Evolutionary conservation across 2,329 filamentous ascomycete species (phyloP).

Genomic region (Orbilia javanica): DNA sequence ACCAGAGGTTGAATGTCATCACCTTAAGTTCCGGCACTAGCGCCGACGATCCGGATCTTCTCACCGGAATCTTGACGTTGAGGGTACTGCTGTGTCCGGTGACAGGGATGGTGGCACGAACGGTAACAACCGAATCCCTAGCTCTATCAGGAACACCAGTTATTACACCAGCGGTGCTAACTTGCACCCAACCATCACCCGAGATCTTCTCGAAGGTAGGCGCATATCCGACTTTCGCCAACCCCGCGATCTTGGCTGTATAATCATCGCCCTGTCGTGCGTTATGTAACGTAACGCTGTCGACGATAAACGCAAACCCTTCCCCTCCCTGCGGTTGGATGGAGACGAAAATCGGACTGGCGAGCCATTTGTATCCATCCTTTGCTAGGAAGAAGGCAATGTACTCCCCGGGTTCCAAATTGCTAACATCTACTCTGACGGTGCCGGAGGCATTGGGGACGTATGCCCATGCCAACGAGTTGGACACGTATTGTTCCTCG

Average conservation of each 20-base stretch:
- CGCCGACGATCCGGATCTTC: conserved; percentile 57
- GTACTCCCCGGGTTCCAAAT: conserved; percentile 79
- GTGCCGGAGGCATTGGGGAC: conserved; percentile 70
- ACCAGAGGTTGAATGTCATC: conserved; percentile 66
- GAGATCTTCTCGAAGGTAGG: conserved; percentile 63
- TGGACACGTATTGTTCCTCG: conserved; percentile 62
- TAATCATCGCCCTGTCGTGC: conserved; percentile 64
- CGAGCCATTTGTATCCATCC: conserved; percentile 70
- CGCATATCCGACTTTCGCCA: conserved; percentile 63
- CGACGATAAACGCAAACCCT: conserved; percentile 63
- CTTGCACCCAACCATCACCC: conserved; percentile 63
- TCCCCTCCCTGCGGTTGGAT: conserved; percentile 43
- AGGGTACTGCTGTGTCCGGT: conserved; percentile 62
- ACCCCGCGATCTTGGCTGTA: conserved; percentile 63
- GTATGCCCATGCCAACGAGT: conserved; percentile 64
- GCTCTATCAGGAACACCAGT: conserved; percentile 64
- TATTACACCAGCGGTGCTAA: conserved; percentile 64
- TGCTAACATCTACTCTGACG: conserved; percentile 84
- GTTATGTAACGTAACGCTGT: conserved; percentile 64
- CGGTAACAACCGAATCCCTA: conserved; percentile 59
- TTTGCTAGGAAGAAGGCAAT: conserved; percentile 82
- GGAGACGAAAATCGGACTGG: conserved; percentile 63
- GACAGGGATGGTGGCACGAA: conserved; percentile 62
- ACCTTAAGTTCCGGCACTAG: conserved; percentile 64
- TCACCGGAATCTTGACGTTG: conserved; percentile 64